These are phyloP conservation scores for Drechslerella stenobrocha DNA, from an alignment of 2,329 filamentous ascomycete species.

Conservation along the genomic window DNA sequence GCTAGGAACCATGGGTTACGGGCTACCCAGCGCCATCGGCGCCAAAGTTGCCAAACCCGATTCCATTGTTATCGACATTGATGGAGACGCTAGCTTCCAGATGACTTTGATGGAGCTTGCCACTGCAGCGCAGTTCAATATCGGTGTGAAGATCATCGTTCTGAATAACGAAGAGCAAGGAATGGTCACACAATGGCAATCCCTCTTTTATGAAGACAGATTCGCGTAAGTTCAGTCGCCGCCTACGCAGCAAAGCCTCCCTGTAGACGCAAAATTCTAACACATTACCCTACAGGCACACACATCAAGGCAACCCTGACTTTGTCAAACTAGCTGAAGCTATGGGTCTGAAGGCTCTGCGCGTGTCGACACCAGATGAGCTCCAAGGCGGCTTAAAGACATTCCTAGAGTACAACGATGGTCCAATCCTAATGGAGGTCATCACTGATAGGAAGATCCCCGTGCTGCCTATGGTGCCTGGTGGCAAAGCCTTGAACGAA, in stretches of 20 bases:
- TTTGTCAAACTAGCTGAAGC: conserved; percentile 91
- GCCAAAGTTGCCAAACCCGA: conserved; percentile 85
- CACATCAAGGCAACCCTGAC: conserved; percentile 92
- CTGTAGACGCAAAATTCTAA: too few relatives aligned
- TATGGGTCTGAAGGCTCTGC: conserved; percentile 79
- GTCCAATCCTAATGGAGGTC: conserved; percentile 90
- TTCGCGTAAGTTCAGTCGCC: conserved; percentile 61
- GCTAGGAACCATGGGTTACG: conserved; percentile 93
- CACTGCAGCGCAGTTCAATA: conserved; percentile 92
- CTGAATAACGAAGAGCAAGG: conserved; percentile 98
- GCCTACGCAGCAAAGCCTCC: too few relatives aligned
- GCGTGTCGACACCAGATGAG: conserved; percentile 73
- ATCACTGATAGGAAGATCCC: conserved; percentile 89
- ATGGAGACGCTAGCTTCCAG: conserved; percentile 97
- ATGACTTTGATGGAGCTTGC: conserved; percentile 97
- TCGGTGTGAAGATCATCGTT: conserved; percentile 90
- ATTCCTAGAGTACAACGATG: conserved; percentile 78
- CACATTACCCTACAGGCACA: conserved; percentile 61
- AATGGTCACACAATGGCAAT: conserved; percentile 99
- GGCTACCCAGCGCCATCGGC: conserved; percentile 90
- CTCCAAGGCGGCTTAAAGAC: conserved; percentile 78
- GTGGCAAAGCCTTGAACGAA: conserved; percentile 83
- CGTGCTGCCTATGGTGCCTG: conserved; percentile 96
- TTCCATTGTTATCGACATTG: conserved; percentile 88
- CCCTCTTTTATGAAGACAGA: conserved; percentile 92